A percentile compares a stretch with the other conserved stretches of the same genome.
These are phyloP conservation scores for Capronia americana DNA, from an alignment of 2,329 filamentous ascomycete genomes.

Conservation along the genomic window DNA sequence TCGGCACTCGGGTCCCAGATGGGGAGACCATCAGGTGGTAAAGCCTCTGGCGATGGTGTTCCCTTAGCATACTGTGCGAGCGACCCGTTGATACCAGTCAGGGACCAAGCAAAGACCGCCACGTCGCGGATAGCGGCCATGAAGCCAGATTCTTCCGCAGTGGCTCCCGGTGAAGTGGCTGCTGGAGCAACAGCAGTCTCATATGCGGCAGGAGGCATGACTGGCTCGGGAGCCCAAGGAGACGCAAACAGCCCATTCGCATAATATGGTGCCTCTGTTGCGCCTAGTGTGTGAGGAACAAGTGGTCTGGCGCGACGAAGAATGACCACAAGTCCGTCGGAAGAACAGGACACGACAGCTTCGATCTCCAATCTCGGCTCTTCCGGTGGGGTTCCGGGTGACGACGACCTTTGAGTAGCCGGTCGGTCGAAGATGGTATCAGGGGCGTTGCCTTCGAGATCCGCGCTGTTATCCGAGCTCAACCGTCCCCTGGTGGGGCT, in stretches of 20 bases:
- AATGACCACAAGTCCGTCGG: constrained; percentile 83
- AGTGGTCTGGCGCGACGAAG: constrained; percentile 74
- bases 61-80: constrained; percentile 70
- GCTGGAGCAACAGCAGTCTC: constrained; percentile 40
- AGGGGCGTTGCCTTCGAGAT: constrained; percentile 47
- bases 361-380: constrained; percentile 71
- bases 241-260: constrained; percentile 76
- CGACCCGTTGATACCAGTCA: constrained; percentile 79
- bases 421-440: constrained; percentile 54
- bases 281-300: constrained; percentile 64
- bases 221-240: constrained; percentile 75
- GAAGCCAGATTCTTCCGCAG: constrained; percentile 56
- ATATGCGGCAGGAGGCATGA: constrained; percentile 47
- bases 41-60: constrained; percentile 66
- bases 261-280: constrained; percentile 52
- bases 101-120: constrained; percentile 85
- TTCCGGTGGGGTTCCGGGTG: constrained; percentile 30
- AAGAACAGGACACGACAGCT: constrained; percentile 89
- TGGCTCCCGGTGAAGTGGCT: constrained; percentile 49
- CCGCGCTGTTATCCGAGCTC: constrained; percentile 54
- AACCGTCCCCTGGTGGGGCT: constrained; percentile 9
- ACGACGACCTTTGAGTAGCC: constrained; percentile 37
- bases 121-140: constrained; percentile 84
- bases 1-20: constrained; percentile 61
- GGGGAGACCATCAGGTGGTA: constrained; percentile 66